These are phyloP conservation scores for Isatis tinctoria DNA, from an alignment of 345 rosid species.

Conservation along the genomic window DNA sequence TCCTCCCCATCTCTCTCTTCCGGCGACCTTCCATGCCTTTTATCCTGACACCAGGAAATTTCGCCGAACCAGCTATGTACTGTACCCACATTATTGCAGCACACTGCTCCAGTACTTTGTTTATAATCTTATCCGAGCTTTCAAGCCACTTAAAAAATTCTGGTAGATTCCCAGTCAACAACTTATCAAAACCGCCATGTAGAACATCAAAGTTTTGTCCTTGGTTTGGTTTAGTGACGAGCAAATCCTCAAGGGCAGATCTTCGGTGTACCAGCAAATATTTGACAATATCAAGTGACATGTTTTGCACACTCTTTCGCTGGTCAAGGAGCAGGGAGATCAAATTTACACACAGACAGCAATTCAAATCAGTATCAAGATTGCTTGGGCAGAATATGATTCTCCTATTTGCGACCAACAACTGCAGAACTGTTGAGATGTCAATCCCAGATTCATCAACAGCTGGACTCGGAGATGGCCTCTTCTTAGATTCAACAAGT, in stretches of 20 bases:
- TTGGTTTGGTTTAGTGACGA: conserved; percentile 81
- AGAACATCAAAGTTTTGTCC: conserved; percentile 77
- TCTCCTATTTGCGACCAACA: conserved; percentile 83
- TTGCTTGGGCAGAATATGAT: conserved; percentile 96
- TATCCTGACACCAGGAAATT: conserved; percentile 94
- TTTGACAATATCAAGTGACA: conserved; percentile 84
- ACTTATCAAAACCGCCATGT: conserved; percentile 93
- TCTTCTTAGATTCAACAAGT: conserved; percentile 65
- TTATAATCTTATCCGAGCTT: conserved; percentile 67
- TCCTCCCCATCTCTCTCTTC: conserved; percentile 89
- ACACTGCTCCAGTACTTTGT: conserved; percentile 91
- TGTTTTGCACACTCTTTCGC: conserved; percentile 71
- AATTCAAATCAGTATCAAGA: conserved; percentile 86
- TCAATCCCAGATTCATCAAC: conserved; percentile 73
- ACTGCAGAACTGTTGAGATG: conserved; percentile 76
- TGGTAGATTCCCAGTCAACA: conserved; percentile 74
- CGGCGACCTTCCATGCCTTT: conserved; percentile 94
- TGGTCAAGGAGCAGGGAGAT: conserved; percentile 77
- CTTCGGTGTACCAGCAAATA: conserved; percentile 86
- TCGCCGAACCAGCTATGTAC: conserved; percentile 84
- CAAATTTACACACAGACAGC: conserved; percentile 89
- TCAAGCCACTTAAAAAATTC: conserved; percentile 84
- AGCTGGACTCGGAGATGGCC: conserved; percentile 41
- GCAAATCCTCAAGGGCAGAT: conserved; percentile 85
- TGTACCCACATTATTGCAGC: conserved; percentile 98